These are phyloP conservation scores for Phytophthora agathidicida DNA, from an alignment of 352 stramenopile genomes.

Conservation along the genomic window DNA sequence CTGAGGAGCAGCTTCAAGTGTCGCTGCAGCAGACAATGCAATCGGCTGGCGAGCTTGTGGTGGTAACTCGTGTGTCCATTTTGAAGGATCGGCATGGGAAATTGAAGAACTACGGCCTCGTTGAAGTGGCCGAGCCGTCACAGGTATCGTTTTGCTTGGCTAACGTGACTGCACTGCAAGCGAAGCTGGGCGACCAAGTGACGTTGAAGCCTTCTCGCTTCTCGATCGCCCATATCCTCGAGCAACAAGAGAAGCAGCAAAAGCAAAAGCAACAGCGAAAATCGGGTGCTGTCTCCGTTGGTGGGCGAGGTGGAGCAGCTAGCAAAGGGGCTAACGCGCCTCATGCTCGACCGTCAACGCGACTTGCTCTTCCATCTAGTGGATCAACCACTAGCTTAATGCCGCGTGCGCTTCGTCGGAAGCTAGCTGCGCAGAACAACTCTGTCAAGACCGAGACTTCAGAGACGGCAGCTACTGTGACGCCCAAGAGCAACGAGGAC, in stretches of 20 bases:
- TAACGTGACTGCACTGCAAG: conserved; percentile 37
- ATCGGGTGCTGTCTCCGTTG: not conserved
- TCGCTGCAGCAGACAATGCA: conserved; percentile 51
- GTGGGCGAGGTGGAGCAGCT: not conserved
- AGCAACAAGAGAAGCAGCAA: conserved; percentile 61
- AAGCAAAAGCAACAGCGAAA: conserved; percentile 39
- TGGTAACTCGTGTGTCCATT: conserved; percentile 56
- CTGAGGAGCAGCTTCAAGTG: conserved; percentile 42
- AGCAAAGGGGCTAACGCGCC: conserved; percentile 18
- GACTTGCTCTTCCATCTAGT: conserved; percentile 28
- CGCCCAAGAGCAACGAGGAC: conserved; percentile 72
- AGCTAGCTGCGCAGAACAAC: conserved; percentile 33
- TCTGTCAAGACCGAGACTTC: conserved; percentile 1
- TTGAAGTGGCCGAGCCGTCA: conserved; percentile 47
- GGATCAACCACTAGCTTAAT: conserved; percentile 49
- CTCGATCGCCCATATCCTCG: conserved; percentile 65
- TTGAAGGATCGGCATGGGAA: conserved; percentile 61
- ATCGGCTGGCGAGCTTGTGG: conserved; percentile 28
- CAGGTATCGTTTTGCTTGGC: conserved; percentile 39
- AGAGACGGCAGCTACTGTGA: conserved; percentile 13
- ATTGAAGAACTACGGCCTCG: conserved; percentile 73
- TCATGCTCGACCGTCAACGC: conserved; percentile 32
- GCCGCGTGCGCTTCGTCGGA: conserved; percentile 54
- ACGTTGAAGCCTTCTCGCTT: conserved; percentile 64
- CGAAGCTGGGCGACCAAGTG: conserved; percentile 52